Percentiles rank a stretch among this genome's conserved stretches.
Evolutionary conservation across 192 early-diverging fungal genomes (phyloP).

Genomic region (Kappamyces sp.): DNA sequence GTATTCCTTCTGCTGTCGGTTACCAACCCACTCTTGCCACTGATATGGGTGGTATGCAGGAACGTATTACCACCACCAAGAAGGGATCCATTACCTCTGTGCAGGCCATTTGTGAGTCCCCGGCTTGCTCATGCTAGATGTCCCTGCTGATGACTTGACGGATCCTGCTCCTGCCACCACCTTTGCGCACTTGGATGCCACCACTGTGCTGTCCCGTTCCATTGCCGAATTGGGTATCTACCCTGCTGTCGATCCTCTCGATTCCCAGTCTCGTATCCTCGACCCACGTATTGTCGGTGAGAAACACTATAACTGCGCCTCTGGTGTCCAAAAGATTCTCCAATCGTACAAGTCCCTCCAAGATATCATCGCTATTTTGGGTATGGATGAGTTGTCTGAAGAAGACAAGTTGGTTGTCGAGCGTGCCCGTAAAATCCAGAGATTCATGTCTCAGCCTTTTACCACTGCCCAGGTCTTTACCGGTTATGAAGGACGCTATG

Average conservation of each 20-base stretch:
- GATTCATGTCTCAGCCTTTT: constrained; percentile 99
- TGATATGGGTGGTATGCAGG: constrained; percentile 99
- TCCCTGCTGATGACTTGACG: constrained; percentile 99
- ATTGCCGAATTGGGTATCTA: constrained; percentile 99
- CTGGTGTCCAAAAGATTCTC: constrained; percentile 89
- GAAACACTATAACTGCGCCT: constrained; percentile 92
- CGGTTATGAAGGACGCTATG: constrained; percentile 94
- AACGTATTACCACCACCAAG: constrained; percentile 99
- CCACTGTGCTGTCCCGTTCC: constrained; percentile 96
- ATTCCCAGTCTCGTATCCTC: constrained; percentile 97
- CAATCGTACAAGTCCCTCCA: constrained; percentile 99
- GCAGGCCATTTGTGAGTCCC: constrained; percentile 23
- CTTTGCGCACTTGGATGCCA: constrained; percentile 98
- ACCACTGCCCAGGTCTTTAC: constrained; percentile 94
- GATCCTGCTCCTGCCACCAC: constrained; percentile 99
- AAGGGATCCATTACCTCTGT: constrained; percentile 99
- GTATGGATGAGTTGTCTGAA: constrained; percentile 99
- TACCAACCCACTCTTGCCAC: constrained; percentile 99
- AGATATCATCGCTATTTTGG: constrained; percentile 99
- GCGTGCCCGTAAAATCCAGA: constrained; percentile 99
- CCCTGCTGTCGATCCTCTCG: constrained; percentile 96
- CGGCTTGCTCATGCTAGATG: constrained; percentile 73
- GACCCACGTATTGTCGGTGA: constrained; percentile 95
- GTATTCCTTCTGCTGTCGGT: constrained; percentile 99
- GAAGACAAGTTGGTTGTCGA: constrained; percentile 98